These are phyloP conservation scores for Rutstroemia sydowiana DNA, from an alignment of 2,329 filamentous ascomycete genomes.

Conservation along the genomic window DNA sequence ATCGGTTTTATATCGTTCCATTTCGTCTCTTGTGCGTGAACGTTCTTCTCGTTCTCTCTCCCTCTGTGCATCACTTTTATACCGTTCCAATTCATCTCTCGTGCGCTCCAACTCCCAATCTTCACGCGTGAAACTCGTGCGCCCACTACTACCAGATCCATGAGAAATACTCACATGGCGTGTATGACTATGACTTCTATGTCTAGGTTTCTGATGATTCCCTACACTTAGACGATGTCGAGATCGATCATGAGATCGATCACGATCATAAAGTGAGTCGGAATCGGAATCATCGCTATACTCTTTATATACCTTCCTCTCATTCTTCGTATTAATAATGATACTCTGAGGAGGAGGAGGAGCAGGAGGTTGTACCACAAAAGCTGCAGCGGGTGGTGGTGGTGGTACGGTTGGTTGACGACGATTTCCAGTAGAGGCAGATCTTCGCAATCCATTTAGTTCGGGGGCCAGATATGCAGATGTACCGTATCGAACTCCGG, in stretches of 20 bases:
- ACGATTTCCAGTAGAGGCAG: conserved; percentile 14
- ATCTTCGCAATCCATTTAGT: conserved; percentile 17
- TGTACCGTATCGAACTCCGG: conserved; percentile 10
- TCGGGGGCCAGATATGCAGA: conserved; percentile 19
- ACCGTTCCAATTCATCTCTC: conserved; percentile 38
- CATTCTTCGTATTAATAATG: conserved; percentile 52
- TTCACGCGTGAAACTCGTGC: conserved; percentile 22
- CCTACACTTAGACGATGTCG: conserved; percentile 33
- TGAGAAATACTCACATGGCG: conserved; percentile 7
- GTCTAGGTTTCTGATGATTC: background rate
- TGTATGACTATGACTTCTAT: conserved; percentile 6
- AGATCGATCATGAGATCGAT: conserved; percentile 31
- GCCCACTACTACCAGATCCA: background rate
- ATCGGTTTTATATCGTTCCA: conserved; percentile 28
- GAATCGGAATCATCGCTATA: conserved; percentile 2
- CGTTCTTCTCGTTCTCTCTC: no score
- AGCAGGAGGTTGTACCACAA: no score
- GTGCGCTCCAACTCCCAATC: conserved; percentile 36
- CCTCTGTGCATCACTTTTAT: conserved; percentile 19
- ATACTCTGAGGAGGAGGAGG: background rate
- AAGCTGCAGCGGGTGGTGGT: conserved; percentile 12
- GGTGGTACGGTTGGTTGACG: conserved; percentile 3
- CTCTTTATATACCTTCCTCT: conserved; percentile 1
- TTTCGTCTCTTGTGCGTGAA: conserved; percentile 39
- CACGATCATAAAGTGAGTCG: background rate